Evolutionary conservation across 768 basidiomycete genomes (phyloP).

Genomic region (Tricholoma sp.): DNA sequence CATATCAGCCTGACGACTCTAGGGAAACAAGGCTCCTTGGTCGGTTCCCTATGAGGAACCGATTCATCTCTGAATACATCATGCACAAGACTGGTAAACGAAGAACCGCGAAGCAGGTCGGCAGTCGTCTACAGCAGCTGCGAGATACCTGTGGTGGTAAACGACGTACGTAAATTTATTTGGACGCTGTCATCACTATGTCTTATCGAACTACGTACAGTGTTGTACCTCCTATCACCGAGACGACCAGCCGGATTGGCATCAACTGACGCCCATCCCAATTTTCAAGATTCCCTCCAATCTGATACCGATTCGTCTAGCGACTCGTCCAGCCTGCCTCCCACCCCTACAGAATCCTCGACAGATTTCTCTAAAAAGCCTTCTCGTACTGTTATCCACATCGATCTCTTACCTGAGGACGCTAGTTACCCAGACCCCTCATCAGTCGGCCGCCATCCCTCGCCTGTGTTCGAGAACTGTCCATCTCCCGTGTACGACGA

Average conservation of each 20-base stretch:
- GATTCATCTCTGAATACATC: slow-evolving; percentile 78
- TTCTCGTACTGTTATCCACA: slow-evolving; percentile 36
- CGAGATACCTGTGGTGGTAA: slow-evolving; percentile 71
- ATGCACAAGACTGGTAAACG: slow-evolving; percentile 61
- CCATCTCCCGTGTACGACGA: slow-evolving; percentile 1
- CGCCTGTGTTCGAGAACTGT: slow-evolving; percentile 9
- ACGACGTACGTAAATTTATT: slow-evolving; percentile 44
- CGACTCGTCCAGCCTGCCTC: slow-evolving; percentile 34
- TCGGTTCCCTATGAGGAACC: slow-evolving; percentile 73
- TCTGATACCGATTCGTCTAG: slow-evolving; percentile 34
- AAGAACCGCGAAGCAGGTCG: slow-evolving; percentile 75
- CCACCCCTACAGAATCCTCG: slow-evolving; percentile 34
- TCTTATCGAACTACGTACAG: slow-evolving; percentile 21
- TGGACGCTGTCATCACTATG: not conserved
- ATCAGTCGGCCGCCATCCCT: slow-evolving; percentile 1
- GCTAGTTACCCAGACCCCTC: slow-evolving; percentile 7
- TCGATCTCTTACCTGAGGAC: slow-evolving; percentile 39
- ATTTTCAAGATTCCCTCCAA: slow-evolving; percentile 21
- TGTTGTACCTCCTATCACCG: slow-evolving; percentile 43
- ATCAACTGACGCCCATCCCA: slow-evolving; percentile 11
- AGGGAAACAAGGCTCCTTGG: slow-evolving; percentile 69
- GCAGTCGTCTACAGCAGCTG: slow-evolving; percentile 74
- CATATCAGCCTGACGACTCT: slow-evolving; percentile 67
- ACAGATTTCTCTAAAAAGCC: slow-evolving; percentile 24
- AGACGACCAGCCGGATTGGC: slow-evolving; percentile 17